Conservation (phyloP, 352 stramenopile genomes). For the Phytopythium mirpurense region DNA sequence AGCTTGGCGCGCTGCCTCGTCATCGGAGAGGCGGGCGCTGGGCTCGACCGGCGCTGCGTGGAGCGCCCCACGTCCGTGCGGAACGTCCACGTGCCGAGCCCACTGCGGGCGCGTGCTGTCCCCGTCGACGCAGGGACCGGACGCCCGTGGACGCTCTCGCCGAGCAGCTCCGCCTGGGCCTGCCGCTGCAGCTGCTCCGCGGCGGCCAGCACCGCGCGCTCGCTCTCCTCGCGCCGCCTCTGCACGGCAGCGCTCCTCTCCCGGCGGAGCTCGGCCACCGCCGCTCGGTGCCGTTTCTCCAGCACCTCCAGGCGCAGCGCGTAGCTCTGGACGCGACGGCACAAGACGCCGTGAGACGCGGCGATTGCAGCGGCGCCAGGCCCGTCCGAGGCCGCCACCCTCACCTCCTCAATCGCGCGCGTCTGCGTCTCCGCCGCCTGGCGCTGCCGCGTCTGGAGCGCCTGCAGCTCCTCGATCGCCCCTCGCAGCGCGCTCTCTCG, state of each 20-base stretch:
- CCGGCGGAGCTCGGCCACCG: constrained; percentile 45
- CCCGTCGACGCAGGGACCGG: not conserved
- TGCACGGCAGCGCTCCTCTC: constrained; percentile 46
- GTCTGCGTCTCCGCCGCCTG: constrained; percentile 37
- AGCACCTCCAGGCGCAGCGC: constrained; percentile 50
- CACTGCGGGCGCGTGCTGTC: not conserved
- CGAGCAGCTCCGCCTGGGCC: constrained; percentile 22
- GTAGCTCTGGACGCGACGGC: constrained; percentile 26
- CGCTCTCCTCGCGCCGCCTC: constrained; percentile 31
- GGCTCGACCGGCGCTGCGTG: constrained; percentile 1
- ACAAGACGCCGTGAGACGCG: too few species aligned
- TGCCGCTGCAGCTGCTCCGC: constrained; percentile 46
- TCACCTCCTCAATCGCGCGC: constrained; percentile 45
- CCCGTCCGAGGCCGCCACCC: not conserved
- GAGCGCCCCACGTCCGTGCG: constrained; percentile 6
- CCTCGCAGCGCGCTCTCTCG: constrained; percentile 39
- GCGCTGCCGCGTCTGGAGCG: constrained; percentile 48
- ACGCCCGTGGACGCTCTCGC: constrained; percentile 2
- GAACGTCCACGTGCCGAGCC: constrained; percentile 5
- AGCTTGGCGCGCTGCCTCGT: constrained; percentile 50
- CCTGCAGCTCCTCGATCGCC: constrained; percentile 50
- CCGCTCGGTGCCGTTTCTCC: constrained; percentile 53
- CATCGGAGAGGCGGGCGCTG: constrained; percentile 27
- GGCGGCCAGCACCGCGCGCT: constrained; percentile 27
- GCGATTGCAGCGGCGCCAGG: too few species aligned